Percentiles rank a stretch among this genome's conserved stretches.
Conservation (phyloP, 495 filamentous ascomycete species). For the Daldinia grandis region DNA sequence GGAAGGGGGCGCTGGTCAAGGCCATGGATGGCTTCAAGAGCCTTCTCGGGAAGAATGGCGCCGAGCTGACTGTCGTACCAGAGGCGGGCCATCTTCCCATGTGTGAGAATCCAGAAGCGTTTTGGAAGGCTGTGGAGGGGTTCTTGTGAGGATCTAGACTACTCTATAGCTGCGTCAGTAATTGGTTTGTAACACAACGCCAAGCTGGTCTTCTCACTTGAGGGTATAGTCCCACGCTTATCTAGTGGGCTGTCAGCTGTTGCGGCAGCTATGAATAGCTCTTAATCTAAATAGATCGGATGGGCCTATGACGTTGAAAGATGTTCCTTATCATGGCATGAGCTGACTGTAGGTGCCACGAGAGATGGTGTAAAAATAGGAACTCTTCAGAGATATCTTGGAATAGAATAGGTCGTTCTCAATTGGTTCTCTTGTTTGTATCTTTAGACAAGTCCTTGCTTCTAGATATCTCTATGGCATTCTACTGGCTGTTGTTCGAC, state of each 20-base stretch:
- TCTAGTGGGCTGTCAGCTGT: not conserved
- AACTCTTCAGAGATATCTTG: not conserved
- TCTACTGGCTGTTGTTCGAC: too few relatives aligned
- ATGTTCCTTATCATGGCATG: not conserved
- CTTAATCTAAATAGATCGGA: not conserved
- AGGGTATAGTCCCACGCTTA: not conserved
- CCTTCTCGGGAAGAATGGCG: conserved; percentile 58
- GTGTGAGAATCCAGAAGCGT: conserved; percentile 74
- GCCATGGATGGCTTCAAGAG: conserved; percentile 78
- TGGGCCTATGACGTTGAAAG: not conserved
- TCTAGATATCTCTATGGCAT: too few relatives aligned
- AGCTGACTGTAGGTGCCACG: not conserved
- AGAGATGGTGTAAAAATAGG: not conserved
- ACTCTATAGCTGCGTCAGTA: not conserved
- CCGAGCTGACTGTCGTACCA: conserved; percentile 67
- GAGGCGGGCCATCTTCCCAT: conserved; percentile 82
- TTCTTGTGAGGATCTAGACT: conserved; percentile 51
- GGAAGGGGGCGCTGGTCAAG: conserved; percentile 71
- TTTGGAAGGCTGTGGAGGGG: conserved; percentile 66
- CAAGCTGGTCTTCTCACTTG: not conserved
- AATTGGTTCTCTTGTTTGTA: too few relatives aligned
- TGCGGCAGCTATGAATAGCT: not conserved
- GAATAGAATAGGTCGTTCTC: too few relatives aligned
- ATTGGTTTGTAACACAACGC: not conserved
- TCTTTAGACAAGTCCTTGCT: too few relatives aligned